Base-by-base conservation (phyloP, 805 yeast genomes). In the Ogataea pignaliae region DNA sequence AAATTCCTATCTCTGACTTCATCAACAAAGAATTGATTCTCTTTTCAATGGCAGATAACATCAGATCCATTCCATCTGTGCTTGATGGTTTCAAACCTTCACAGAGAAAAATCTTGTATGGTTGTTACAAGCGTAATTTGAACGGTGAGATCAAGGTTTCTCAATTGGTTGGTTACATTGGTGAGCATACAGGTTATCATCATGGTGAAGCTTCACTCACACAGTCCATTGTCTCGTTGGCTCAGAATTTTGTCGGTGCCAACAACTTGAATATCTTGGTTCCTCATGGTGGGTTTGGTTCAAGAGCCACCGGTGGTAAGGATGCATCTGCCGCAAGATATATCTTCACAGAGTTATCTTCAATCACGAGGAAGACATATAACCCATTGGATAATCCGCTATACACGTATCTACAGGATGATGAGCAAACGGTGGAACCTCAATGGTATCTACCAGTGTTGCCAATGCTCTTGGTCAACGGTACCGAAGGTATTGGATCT, bases 311-410 rank as follows among this genome's bases (percentile, higher is more conserved):
- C 21, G 99, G 99, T 65, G 99, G 99, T 71, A 93, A 93, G 64
- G 99, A 93, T 71, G 93, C 90, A 13, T 86, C 98, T n/a, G 97
- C 98, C 26, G 83, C 97, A 37, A 90, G 99, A 77, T 93, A 93
- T 71, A 90, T 93, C 63, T 87, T 78, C 64, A 93, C 99, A 0
- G 89, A 87, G 57, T 69, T 93, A 51, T 79, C 78, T 43, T 80
- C 83, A 30, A 72, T 93, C 40, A 86, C 98, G 0, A 72, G 85
- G 45, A 79, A 71, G 43, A 76, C 91, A 7, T 89, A 91, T 65
- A 82, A 86, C 53, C 79, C 86, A 0, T 72, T 81, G 37, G 99
- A 93, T 65, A 85, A 83, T 55, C 83, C 90, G 1, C 66, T 93
- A 39, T 79, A 83, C 54, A 76, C 73, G 0, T 91, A 91, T 63